Conservation (phyloP, 208 protist genomes). For the Phytomonas serpens region DNA sequence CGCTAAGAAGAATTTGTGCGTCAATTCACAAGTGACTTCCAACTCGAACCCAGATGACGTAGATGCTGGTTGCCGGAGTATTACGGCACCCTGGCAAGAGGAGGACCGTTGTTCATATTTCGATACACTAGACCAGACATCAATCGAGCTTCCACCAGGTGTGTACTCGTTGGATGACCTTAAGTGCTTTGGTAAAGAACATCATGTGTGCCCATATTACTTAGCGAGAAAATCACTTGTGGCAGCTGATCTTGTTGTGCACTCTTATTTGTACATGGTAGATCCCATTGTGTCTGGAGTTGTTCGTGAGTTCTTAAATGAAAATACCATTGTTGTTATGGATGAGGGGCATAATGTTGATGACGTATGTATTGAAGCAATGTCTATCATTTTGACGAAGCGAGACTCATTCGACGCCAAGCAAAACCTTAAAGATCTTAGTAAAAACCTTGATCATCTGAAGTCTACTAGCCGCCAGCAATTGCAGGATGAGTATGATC, state of each 20-base stretch:
- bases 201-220: constrained; percentile 95
- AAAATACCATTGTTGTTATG: constrained; percentile 97
- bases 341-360: constrained; percentile 99
- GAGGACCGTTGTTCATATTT: constrained; percentile 66
- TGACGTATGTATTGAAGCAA: constrained; percentile 98
- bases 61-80: constrained; percentile 89
- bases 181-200: constrained; percentile 79
- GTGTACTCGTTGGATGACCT: constrained; percentile 97
- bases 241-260: constrained; percentile 96
- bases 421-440: constrained; percentile 81
- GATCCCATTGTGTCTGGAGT: constrained; percentile 96
- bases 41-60: constrained; percentile 77
- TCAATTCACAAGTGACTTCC: constrained; percentile 81
- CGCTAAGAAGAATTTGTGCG: constrained; percentile 95
- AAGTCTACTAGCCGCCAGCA: constrained; percentile 85
- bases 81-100: constrained; percentile 93
- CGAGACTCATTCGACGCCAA: constrained; percentile 73
- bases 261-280: constrained; percentile 98
- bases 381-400: constrained; percentile 95
- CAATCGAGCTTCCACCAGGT: constrained; percentile 82
- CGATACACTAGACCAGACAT: constrained; percentile 53
- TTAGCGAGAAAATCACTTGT: constrained; percentile 79
- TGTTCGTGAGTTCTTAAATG: constrained; percentile 86
- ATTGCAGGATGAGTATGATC: constrained; percentile 92
- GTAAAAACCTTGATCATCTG: constrained; percentile 53